Conservation (phyloP, 495 filamentous ascomycete species). For the Elasticomyces elasticus region DNA sequence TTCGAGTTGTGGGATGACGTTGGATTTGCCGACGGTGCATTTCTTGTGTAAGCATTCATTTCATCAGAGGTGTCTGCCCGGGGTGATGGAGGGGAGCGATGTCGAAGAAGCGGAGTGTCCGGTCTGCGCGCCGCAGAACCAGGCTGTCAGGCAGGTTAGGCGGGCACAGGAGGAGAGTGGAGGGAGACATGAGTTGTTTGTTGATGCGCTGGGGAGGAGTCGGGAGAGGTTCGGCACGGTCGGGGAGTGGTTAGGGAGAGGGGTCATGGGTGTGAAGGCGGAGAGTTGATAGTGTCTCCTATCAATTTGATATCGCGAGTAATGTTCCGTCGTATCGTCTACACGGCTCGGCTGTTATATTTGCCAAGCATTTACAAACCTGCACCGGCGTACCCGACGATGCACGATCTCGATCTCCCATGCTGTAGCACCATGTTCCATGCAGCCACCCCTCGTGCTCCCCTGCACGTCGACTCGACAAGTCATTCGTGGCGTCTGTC, state of each 20-base stretch:
- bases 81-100: conserved; percentile 37
- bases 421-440: not conserved
- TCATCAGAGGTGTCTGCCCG: conserved; percentile 79
- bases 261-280: conserved; percentile 56
- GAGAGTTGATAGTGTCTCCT: not conserved
- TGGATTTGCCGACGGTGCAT: conserved; percentile 84
- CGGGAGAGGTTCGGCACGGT: conserved; percentile 79
- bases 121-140: conserved; percentile 68
- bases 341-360: no score
- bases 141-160: conserved; percentile 75
- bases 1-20: conserved; percentile 57
- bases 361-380: no score
- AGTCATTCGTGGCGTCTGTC: not conserved
- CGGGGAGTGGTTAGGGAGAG: conserved; percentile 87
- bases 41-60: conserved; percentile 96
- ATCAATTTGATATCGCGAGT: no score
- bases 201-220: conserved; percentile 65
- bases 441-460: not conserved
- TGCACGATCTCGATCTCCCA: not conserved
- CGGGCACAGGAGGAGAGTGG: conserved; percentile 79
- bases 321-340: no score
- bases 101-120: conserved; percentile 69
- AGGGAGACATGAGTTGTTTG: conserved; percentile 83
- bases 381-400: no score
- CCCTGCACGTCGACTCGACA: not conserved